Percentiles rank a stretch among this genome's conserved stretches.
phyloP scores from a whole-genome alignment of 805 yeast species.

The Pichia paraexigua region DNA sequence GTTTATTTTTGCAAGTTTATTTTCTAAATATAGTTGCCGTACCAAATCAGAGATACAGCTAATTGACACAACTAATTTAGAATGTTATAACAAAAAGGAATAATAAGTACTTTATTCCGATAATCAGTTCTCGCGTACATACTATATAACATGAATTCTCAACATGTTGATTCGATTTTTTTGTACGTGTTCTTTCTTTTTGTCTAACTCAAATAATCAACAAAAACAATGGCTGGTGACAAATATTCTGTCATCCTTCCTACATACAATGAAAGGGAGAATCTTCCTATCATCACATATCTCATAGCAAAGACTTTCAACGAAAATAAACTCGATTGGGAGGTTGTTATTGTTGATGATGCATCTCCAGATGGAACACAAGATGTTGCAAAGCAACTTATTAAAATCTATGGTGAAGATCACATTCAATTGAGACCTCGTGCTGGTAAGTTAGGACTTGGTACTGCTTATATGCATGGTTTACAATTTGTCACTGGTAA shows the following conservation, averaged over 20 bases:
- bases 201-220: background rate
- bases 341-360: slow-evolving; percentile 69
- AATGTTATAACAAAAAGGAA: too few relatives aligned
- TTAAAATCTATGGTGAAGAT: slow-evolving; percentile 48
- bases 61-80: too few relatives aligned
- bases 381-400: slow-evolving; percentile 55
- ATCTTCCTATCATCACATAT: slow-evolving; percentile 62
- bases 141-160: background rate
- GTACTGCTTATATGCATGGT: slow-evolving; percentile 77
- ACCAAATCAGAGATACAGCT: too few relatives aligned
- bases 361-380: slow-evolving; percentile 80
- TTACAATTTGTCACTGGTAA: slow-evolving; percentile 63
- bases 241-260: slow-evolving; percentile 72
- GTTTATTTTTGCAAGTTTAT: too few relatives aligned
- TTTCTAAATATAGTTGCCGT: too few relatives aligned
- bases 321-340: slow-evolving; percentile 56
- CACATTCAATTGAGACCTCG: slow-evolving; percentile 62
- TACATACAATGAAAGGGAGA: slow-evolving; percentile 67
- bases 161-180: background rate
- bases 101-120: too few relatives aligned
- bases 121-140: background rate
- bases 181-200: background rate
- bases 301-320: slow-evolving; percentile 61
- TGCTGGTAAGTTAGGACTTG: slow-evolving; percentile 71
- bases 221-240: slow-evolving; percentile 20